Evolutionary conservation across 1,139 yeast species (phyloP).

Genomic region (Debaryomycetaceae sp.): DNA sequence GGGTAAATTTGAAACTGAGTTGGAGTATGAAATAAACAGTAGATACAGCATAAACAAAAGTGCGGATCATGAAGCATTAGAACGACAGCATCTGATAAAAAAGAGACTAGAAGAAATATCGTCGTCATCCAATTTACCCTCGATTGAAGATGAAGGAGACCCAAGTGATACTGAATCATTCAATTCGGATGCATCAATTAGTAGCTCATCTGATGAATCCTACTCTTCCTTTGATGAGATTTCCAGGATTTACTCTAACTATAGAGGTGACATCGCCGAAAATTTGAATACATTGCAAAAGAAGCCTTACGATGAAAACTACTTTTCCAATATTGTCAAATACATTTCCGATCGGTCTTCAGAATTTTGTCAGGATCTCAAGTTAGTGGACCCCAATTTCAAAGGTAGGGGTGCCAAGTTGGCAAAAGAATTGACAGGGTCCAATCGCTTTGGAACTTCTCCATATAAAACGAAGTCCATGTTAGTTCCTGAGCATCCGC

Average conservation of each 20-base stretch:
- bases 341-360: constrained; percentile 39
- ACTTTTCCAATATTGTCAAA: constrained; percentile 29
- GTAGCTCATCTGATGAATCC: constrained; percentile 23
- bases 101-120: background rate
- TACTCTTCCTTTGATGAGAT: constrained; percentile 43
- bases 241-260: constrained; percentile 27
- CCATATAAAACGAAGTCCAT: constrained; percentile 45
- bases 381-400: constrained; percentile 38
- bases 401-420: constrained; percentile 44
- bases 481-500: constrained; percentile 29
- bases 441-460: constrained; percentile 36
- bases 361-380: constrained; percentile 35
- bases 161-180: constrained; percentile 14
- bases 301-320: constrained; percentile 23
- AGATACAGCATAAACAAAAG: constrained; percentile 8
- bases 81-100: background rate
- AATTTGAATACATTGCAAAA: constrained; percentile 15
- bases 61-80: constrained; percentile 1
- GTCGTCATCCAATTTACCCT: background rate
- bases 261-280: constrained; percentile 21
- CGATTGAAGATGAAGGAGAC: background rate
- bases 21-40: constrained; percentile 20
- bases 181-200: constrained; percentile 17
- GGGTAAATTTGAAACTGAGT: constrained; percentile 47
- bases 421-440: constrained; percentile 47